These are phyloP conservation scores for Wickerhamiella domercqiae DNA, from an alignment of 805 yeast species.

Conservation along the genomic window DNA sequence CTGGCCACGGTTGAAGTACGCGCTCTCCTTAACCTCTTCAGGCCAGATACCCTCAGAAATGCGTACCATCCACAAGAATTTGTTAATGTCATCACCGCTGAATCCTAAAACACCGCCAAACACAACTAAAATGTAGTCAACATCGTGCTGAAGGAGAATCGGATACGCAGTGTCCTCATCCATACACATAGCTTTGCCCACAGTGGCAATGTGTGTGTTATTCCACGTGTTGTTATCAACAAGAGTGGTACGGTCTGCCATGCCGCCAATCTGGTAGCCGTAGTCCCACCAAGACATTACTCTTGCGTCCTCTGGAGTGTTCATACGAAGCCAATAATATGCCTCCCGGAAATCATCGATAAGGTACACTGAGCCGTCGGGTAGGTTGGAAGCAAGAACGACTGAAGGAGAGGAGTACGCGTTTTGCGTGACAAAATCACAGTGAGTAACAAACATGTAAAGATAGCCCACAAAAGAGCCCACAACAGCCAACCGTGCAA, in stretches of 20 bases:
- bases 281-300: conserved; percentile 99
- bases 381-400: conserved; percentile 65
- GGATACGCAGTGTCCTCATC: conserved; percentile 78
- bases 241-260: conserved; percentile 97
- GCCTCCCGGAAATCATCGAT: conserved; percentile 98
- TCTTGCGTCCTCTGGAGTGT: conserved; percentile 89
- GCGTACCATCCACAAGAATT: conserved; percentile 97
- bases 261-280: conserved; percentile 98
- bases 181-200: conserved; percentile 94
- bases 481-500: conserved; percentile 49
- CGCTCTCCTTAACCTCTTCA: conserved; percentile 80
- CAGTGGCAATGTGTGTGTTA: conserved; percentile 97
- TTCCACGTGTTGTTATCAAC: conserved; percentile 99
- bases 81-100: conserved; percentile 92
- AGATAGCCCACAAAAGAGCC: conserved; percentile 60
- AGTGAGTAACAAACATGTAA: conserved; percentile 72
- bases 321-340: conserved; percentile 96
- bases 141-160: conserved; percentile 79
- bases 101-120: conserved; percentile 91
- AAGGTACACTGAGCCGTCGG: conserved; percentile 71
- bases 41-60: conserved; percentile 99
- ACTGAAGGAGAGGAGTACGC: conserved; percentile 98
- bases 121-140: conserved; percentile 81
- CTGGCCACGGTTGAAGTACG: conserved; percentile 78
- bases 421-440: conserved; percentile 92